Base-by-base conservation (phyloP, 2,329 filamentous ascomycete species). In the Exophiala lecanii-corni region DNA sequence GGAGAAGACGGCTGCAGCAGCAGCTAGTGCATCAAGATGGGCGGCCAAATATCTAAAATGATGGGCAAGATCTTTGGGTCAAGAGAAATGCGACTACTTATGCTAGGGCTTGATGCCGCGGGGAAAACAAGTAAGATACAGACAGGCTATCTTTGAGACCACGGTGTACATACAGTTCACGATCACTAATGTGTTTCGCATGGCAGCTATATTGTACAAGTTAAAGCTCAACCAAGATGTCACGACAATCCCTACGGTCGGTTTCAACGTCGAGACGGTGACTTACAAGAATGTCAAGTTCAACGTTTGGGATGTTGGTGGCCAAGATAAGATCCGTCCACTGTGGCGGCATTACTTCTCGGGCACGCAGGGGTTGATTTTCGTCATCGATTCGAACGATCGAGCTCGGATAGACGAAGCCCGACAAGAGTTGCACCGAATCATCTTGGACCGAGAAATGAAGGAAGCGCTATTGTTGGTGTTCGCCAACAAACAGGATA, bases 201-300 rank as follows among this genome's bases (percentile, higher is more conserved):
- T 26, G 10, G 21, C 38, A 74, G 71, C 92, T 43, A 97, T 97
- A 62, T 82, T 98, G 51, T 98, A 97, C 79, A 97, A 96, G 77
- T 79, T 98, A 63, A 97, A 97, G 79, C 82, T 97, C 49, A 89
- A 91, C 69, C 89, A 97, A 75, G 89, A 94, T 64, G 89, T 97
- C 60, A 97, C 92, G 50, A 97, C 92, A 39, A 97, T 97, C 63
- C 92, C 92, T 35, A 98, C 92, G 23, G 92, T 98, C 59, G 92
- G 91, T 58, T 97, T 97, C 79, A 97, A 97, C 78, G 92, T 97
- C 68, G 91, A 97, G 76, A 94, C 89, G 3, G 89, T 97, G 60
- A 94, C 89, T 57, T 96, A 95, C 76, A 96, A 96, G 79, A 97
- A 97, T 68, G 89, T 96, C 70, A 94, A 96, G 71, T 97, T 97